These are phyloP conservation scores for Vaccinium vitisidaea DNA, from an alignment of 148 eudicot genomes.

Conservation along the genomic window DNA sequence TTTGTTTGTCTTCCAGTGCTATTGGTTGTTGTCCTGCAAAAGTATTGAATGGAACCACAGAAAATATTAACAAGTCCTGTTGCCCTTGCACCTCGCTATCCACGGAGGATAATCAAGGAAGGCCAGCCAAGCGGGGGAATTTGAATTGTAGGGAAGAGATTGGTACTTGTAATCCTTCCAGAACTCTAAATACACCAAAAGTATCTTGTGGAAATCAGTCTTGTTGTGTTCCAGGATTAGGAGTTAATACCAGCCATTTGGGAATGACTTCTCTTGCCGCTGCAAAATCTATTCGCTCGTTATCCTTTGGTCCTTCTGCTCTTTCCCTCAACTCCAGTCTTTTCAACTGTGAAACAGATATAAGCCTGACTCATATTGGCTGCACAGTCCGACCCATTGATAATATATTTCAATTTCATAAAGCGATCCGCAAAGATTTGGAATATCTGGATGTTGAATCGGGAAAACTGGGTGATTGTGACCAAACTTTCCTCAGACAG, in stretches of 20 bases:
- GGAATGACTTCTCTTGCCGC: slow-evolving; percentile 51
- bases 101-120: slow-evolving; percentile 20
- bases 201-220: slow-evolving; percentile 54
- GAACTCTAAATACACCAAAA: slow-evolving; percentile 32
- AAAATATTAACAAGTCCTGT: neutral
- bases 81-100: neutral
- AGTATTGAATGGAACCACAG: neutral
- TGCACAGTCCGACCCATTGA: slow-evolving; percentile 78
- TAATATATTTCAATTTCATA: slow-evolving; percentile 87
- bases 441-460: slow-evolving; percentile 93
- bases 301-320: slow-evolving; percentile 74
- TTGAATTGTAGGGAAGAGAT: slow-evolving; percentile 26
- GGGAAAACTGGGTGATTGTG: slow-evolving; percentile 71
- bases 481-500: slow-evolving; percentile 76
- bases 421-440: slow-evolving; percentile 93
- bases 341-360: slow-evolving; percentile 87
- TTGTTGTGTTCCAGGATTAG: slow-evolving; percentile 89
- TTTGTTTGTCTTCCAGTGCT: slow-evolving; percentile 65
- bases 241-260: slow-evolving; percentile 62
- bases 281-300: slow-evolving; percentile 84
- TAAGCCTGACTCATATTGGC: slow-evolving; percentile 46
- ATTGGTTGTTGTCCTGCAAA: slow-evolving; percentile 67
- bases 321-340: slow-evolving; percentile 91
- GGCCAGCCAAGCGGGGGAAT: slow-evolving; percentile 47
- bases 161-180: slow-evolving; percentile 28